Evolutionary conservation across 1,139 yeast species (phyloP).

Genomic region (Suhomyces guaymorum): DNA sequence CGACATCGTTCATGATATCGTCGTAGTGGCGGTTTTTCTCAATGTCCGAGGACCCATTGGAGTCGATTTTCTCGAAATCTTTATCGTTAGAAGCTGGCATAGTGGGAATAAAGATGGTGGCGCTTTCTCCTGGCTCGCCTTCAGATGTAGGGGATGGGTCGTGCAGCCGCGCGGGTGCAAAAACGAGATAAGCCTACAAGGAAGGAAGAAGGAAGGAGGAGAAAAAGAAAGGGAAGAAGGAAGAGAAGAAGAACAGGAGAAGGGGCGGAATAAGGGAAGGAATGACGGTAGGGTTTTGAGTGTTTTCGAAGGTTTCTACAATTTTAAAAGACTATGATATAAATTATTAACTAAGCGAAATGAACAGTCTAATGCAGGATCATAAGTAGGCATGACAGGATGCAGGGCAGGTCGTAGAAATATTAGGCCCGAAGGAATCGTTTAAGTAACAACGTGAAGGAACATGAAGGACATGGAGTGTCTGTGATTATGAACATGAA

Average conservation of each 20-base stretch:
- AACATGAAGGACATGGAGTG: no score
- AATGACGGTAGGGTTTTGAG: no score
- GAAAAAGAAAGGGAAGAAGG: no score
- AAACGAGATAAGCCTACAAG: constrained; percentile 1
- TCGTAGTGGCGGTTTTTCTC: constrained; percentile 16
- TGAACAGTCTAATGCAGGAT: not conserved
- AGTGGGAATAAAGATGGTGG: not conserved
- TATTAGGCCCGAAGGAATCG: no score
- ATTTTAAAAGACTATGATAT: not conserved
- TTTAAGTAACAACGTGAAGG: no score
- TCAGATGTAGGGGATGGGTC: constrained; percentile 3
- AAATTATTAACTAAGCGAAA: not conserved
- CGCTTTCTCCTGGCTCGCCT: not conserved
- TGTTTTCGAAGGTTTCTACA: no score
- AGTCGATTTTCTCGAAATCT: no score
- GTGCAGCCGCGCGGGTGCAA: constrained; percentile 4
- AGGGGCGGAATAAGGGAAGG: no score
- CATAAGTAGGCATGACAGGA: not conserved
- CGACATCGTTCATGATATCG: constrained; percentile 21
- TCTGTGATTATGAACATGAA: no score
- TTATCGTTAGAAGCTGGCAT: not conserved
- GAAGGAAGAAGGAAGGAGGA: not conserved
- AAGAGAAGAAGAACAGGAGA: no score
- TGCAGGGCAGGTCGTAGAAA: no score
- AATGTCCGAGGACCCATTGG: no score